Evolutionary conservation across 768 basidiomycete genomes (phyloP).

Genomic region (Rhizopogon salebrosus): DNA sequence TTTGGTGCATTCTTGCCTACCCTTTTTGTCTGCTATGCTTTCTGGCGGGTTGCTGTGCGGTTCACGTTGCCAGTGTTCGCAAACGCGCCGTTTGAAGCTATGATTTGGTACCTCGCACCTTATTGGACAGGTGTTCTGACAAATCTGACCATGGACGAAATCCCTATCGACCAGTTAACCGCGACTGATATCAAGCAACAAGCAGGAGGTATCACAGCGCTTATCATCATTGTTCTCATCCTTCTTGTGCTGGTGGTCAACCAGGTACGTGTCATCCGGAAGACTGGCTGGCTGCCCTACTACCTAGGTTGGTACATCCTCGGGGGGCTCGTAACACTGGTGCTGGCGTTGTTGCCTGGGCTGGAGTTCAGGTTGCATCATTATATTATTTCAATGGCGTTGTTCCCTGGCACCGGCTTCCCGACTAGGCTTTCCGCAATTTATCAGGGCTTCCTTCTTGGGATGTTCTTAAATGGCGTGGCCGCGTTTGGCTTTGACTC

Average conservation of each 20-base stretch:
- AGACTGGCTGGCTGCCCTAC: conserved; percentile 77
- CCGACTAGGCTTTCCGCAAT: conserved; percentile 76
- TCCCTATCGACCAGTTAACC: conserved; percentile 76
- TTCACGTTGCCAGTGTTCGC: conserved; percentile 69
- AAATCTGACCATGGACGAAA: conserved; percentile 64
- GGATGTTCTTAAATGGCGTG: conserved; percentile 75
- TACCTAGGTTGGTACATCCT: conserved; percentile 71
- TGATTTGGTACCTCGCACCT: conserved; percentile 68
- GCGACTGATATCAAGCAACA: conserved; percentile 60
- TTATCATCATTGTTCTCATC: conserved; percentile 64
- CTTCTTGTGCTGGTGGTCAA: conserved; percentile 59
- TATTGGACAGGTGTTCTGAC: conserved; percentile 77
- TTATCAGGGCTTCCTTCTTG: conserved; percentile 77
- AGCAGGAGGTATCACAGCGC: conserved; percentile 60
- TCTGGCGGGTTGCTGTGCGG: conserved; percentile 74
- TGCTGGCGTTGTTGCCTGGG: conserved; percentile 65
- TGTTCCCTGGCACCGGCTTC: conserved; percentile 76
- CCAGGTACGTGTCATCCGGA: conserved; percentile 77
- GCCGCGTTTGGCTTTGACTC: conserved; percentile 79
- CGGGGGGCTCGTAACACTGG: conserved; percentile 60
- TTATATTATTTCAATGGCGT: conserved; percentile 70
- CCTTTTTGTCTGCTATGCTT: conserved; percentile 72
- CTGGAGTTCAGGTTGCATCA: conserved; percentile 74
- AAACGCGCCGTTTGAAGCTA: conserved; percentile 64
- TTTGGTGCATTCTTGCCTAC: conserved; percentile 75